Evolutionary conservation across 306 rosid genomes (phyloP).

Genomic region (Prunus mongolica): DNA sequence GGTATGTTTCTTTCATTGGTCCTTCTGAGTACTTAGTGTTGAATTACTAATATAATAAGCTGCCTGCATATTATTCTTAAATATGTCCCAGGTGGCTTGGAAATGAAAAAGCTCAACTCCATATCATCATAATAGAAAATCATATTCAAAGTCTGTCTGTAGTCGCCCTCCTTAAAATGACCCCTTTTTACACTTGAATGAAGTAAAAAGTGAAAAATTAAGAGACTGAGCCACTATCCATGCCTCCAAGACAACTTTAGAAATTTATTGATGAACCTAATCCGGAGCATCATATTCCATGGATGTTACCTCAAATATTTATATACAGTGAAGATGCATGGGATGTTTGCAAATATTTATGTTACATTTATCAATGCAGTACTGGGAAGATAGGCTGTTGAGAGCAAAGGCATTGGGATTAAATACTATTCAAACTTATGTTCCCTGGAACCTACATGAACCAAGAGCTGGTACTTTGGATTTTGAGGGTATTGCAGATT

Average conservation of each 20-base stretch:
- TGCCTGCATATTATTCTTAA: too few relatives aligned
- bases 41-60: not conserved
- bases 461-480: constrained; percentile 61
- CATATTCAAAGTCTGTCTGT: not conserved
- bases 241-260: not conserved
- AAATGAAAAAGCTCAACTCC: too few relatives aligned
- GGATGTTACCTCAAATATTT: not conserved
- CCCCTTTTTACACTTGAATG: not conserved
- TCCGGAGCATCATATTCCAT: not conserved
- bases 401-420: constrained; percentile 94
- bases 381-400: constrained; percentile 92
- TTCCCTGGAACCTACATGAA: constrained; percentile 96
- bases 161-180: not conserved
- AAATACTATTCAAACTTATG: constrained; percentile 83
- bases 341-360: not conserved
- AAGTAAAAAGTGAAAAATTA: not conserved
- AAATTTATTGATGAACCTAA: not conserved
- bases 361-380: constrained; percentile 45
- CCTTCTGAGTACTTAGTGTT: not conserved
- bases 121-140: too few relatives aligned
- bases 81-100: too few relatives aligned
- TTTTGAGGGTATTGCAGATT: constrained; percentile 75
- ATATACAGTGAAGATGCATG: not conserved
- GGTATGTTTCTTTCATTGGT: constrained; percentile 37
- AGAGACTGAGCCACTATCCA: not conserved